These are phyloP conservation scores for Trypethelium eluteriae DNA, from an alignment of 495 filamentous ascomycete genomes.

Conservation along the genomic window DNA sequence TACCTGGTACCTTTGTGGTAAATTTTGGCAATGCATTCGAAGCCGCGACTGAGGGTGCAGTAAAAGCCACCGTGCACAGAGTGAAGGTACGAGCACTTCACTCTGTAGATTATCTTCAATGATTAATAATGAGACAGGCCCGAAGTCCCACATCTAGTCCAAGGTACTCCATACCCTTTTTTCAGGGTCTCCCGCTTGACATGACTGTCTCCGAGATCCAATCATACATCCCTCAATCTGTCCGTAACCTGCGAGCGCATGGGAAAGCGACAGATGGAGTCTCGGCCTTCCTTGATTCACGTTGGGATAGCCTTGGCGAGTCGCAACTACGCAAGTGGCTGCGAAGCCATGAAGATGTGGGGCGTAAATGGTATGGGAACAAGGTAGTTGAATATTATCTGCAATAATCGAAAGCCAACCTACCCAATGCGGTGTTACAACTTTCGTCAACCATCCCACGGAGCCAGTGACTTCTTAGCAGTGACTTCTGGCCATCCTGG, in stretches of 20 bases:
- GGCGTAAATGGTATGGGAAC: constrained; percentile 25
- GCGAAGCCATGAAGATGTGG: constrained; percentile 27
- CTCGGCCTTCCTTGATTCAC: constrained; percentile 24
- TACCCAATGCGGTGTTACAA: too few species aligned
- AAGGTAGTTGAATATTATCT: constrained; percentile 22
- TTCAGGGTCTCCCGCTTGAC: constrained; percentile 36
- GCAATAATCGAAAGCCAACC: not conserved
- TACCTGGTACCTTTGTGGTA: constrained; percentile 47
- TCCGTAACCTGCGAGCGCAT: constrained; percentile 21
- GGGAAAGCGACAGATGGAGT: constrained; percentile 6
- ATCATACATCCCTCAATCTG: constrained; percentile 25
- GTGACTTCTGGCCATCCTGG: too few species aligned
- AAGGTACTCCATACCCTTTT: constrained; percentile 43
- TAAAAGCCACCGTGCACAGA: constrained; percentile 47
- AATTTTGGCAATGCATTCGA: constrained; percentile 54
- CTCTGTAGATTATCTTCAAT: not conserved
- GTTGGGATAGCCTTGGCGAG: constrained; percentile 30
- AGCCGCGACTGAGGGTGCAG: constrained; percentile 46
- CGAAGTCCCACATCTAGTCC: constrained; percentile 16
- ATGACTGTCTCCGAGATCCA: constrained; percentile 30
- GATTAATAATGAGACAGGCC: constrained; percentile 11
- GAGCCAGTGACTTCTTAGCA: too few species aligned
- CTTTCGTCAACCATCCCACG: too few species aligned
- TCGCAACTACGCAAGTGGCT: constrained; percentile 31
- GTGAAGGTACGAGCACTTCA: constrained; percentile 28